Percentiles rank a stretch among this genome's conserved stretches.
Evolutionary conservation across 305 asterid genomes (phyloP).

Genomic region (Petunia hybrid): DNA sequence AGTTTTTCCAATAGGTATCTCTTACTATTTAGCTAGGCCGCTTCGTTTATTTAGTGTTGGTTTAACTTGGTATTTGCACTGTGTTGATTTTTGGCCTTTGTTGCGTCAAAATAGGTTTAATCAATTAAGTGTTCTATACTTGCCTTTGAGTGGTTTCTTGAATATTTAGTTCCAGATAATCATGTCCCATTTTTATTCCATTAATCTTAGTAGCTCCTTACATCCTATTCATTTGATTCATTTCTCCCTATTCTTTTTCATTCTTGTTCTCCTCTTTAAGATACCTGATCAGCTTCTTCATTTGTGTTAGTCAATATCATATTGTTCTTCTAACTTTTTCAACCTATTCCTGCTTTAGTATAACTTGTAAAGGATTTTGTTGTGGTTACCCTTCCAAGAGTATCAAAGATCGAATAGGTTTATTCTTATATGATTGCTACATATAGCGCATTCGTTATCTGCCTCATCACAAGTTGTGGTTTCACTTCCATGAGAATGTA

Average conservation of each 20-base stretch:
- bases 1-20: neutral
- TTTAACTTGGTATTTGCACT: neutral
- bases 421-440: neutral
- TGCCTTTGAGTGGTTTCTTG: no score
- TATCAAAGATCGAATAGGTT: neutral
- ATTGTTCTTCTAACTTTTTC: neutral
- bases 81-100: neutral
- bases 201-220: neutral
- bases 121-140: no score
- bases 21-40: neutral
- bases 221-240: neutral
- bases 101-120: no score
- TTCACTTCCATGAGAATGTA: neutral
- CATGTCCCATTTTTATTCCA: neutral
- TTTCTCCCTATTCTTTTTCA: neutral
- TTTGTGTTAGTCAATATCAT: neutral
- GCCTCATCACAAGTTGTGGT: neutral
- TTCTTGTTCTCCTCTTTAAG: neutral
- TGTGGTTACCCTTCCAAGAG: conserved; percentile 6
- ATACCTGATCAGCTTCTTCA: neutral
- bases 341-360: neutral
- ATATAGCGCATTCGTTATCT: neutral
- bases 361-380: neutral
- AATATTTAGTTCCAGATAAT: neutral
- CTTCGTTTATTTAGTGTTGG: neutral